Base-by-base conservation (phyloP, 2,329 filamentous ascomycete species). In the Sclerotinia subarctica region DNA sequence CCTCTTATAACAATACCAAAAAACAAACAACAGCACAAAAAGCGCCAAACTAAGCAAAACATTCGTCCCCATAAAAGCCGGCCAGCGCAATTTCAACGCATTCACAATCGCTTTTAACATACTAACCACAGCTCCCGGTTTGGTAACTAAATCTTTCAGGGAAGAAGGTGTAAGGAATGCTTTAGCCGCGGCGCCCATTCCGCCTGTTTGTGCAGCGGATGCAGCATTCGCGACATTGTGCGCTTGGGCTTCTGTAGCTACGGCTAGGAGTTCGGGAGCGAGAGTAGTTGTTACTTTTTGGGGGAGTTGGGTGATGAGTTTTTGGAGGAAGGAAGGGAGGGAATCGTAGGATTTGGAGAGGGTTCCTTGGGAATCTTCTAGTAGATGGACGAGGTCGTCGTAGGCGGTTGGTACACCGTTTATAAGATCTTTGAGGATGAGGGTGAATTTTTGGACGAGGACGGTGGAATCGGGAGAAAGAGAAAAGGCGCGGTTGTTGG, bases 1-100 rank as follows among this genome's bases (percentile, higher is more conserved):
- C 66, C 95, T 91, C 82, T 98, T 98, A 80, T 98, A 90, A 81
- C 94, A 98, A 81, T 98, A 99, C 94, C 94, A 99, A 74, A 98
- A 89, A 56, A 96, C 92, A 77, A 97, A 95, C 56, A 49, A 84
- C 90, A 84, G 84, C 94, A 93, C 83, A 76, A 96, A 96, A 1
- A 98, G 81, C 0, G 92, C 93, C 72, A 98, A 82, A 71, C 92
- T 95, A 88, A 96, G 92, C 21, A 98, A 83, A 24, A 97, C 89
- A 78, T 96, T 98, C 66, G 94, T 94, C 17, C 94, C 94, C 70
- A 97, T 86, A 71, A 97, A 90, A 0, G 93, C 93, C 0, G 95
- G 95, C 85, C 96, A 98, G 57, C 94, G 84, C 70, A 92, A 82
- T 79, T 94, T 93, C 68, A 99, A 80, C 64, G 94, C 94, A 69